Evolutionary conservation across 2,329 filamentous ascomycete genomes (phyloP).

Genomic region (Cladosporium cucumerinum): DNA sequence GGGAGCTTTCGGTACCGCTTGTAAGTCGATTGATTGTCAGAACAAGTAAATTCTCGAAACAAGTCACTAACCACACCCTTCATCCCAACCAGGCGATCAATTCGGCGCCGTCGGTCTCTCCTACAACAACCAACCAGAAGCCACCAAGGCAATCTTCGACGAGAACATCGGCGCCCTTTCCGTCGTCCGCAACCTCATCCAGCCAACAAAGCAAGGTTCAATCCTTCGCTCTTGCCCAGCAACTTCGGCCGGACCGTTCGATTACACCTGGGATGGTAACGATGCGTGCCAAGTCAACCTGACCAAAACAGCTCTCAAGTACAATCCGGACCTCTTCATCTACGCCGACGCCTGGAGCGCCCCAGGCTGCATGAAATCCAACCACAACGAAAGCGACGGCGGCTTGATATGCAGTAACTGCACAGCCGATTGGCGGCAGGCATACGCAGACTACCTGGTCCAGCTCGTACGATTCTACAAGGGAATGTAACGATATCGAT

Average conservation of each 20-base stretch:
- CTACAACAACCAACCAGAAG: constrained; percentile 19
- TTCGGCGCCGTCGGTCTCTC: neutral
- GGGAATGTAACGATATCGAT: constrained; percentile 32
- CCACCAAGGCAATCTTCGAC: constrained; percentile 21
- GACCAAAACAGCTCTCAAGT: constrained; percentile 21
- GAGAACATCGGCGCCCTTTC: constrained; percentile 26
- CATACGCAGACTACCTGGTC: constrained; percentile 49
- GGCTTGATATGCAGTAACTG: constrained; percentile 25
- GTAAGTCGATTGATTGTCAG: constrained; percentile 12
- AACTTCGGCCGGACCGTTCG: constrained; percentile 21
- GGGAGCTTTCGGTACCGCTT: constrained; percentile 26
- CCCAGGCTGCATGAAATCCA: constrained; percentile 25
- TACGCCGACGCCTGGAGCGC: constrained; percentile 29
- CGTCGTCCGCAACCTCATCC: constrained; percentile 26
- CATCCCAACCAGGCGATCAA: neutral
- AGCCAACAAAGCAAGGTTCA: constrained; percentile 19
- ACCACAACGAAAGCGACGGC: constrained; percentile 20
- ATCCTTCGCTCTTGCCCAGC: constrained; percentile 22
- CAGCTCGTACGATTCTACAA: constrained; percentile 49
- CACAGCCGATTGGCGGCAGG: constrained; percentile 41
- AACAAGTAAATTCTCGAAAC: neutral
- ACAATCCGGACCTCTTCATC: constrained; percentile 24
- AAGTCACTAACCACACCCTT: neutral
- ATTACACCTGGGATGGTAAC: constrained; percentile 19
- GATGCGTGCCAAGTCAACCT: constrained; percentile 22